Percentiles rank a stretch among this genome's conserved stretches.
phyloP scores from a whole-genome alignment of 164 flowering plant genomes.

The Magnolia changhungtana region DNA sequence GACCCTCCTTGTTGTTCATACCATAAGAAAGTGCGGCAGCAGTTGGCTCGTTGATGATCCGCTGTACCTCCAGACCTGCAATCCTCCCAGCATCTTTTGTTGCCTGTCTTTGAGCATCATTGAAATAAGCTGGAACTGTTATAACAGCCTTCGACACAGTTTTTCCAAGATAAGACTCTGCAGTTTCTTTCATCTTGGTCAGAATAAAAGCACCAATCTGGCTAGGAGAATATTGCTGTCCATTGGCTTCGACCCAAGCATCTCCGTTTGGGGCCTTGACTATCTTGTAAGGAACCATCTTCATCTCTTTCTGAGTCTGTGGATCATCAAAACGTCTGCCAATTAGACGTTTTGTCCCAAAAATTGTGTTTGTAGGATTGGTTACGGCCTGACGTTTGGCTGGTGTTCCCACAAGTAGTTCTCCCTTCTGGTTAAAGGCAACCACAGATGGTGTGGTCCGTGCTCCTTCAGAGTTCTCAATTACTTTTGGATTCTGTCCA shows the following conservation, averaged over 20 bases:
- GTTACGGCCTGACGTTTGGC: conserved; percentile 16
- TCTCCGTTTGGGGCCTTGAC: conserved; percentile 64
- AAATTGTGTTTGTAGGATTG: conserved; percentile 14
- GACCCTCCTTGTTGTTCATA: conserved; percentile 55
- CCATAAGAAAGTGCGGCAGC: conserved; percentile 76
- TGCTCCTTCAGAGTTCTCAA: conserved; percentile 61
- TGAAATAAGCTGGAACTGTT: conserved; percentile 69
- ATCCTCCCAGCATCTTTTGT: conserved; percentile 72
- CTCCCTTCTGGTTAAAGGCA: conserved; percentile 14
- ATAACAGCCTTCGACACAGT: conserved; percentile 51
- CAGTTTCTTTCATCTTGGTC: conserved; percentile 70
- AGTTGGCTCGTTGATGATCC: conserved; percentile 69
- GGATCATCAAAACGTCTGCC: conserved; percentile 18
- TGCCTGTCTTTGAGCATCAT: conserved; percentile 72
- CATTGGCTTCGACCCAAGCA: conserved; percentile 70
- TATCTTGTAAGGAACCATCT: conserved; percentile 29
- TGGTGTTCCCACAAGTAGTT: conserved; percentile 17
- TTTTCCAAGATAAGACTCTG: conserved; percentile 60
- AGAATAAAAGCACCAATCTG: conserved; percentile 65
- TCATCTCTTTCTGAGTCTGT: conserved; percentile 18
- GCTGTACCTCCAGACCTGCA: conserved; percentile 61
- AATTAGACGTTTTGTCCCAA: conserved; percentile 17
- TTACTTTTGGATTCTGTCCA: conserved; percentile 48
- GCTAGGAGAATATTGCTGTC: conserved; percentile 59
- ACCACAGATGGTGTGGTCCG: conserved; percentile 15